Evolutionary conservation across 1,139 yeast species (phyloP).

Genomic region (Zygosaccharomyces pseudobailii): DNA sequence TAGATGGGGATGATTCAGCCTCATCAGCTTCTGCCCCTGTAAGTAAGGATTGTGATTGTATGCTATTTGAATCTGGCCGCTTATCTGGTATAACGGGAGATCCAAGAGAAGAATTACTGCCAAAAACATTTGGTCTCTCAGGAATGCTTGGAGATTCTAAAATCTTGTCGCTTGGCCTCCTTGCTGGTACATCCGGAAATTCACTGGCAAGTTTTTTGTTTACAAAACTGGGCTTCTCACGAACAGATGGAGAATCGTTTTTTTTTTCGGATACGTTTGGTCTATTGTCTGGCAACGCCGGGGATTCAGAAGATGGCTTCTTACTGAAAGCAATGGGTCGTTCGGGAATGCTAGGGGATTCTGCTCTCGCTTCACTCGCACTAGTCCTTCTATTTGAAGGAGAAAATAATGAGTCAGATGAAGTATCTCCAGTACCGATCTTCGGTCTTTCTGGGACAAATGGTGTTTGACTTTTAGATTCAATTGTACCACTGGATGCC

Average conservation of each 20-base stretch:
- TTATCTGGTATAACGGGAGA: neutral
- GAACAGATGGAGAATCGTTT: neutral
- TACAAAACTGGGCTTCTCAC: neutral
- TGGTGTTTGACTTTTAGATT: slow-evolving; percentile 3
- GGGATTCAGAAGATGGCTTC: neutral
- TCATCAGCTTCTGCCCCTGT: neutral
- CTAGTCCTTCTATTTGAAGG: neutral
- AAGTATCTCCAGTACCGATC: neutral
- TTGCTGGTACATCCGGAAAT: neutral
- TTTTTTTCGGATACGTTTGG: neutral
- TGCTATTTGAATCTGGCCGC: neutral
- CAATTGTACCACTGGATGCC: neutral
- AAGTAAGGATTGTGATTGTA: neutral
- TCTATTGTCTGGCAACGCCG: neutral
- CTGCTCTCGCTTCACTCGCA: neutral
- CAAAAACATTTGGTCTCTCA: neutral
- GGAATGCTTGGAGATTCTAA: neutral
- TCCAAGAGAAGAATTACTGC: neutral
- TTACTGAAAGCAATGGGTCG: neutral
- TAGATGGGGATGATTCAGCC: neutral
- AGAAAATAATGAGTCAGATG: neutral
- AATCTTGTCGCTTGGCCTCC: neutral
- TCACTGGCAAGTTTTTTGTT: neutral
- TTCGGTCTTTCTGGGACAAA: slow-evolving; percentile 1
- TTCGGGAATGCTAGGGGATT: neutral